Percentiles rank a stretch among this genome's conserved stretches.
phyloP scores from a whole-genome alignment of 2,329 filamentous ascomycete genomes.

The Trichoderma lentiforme region DNA sequence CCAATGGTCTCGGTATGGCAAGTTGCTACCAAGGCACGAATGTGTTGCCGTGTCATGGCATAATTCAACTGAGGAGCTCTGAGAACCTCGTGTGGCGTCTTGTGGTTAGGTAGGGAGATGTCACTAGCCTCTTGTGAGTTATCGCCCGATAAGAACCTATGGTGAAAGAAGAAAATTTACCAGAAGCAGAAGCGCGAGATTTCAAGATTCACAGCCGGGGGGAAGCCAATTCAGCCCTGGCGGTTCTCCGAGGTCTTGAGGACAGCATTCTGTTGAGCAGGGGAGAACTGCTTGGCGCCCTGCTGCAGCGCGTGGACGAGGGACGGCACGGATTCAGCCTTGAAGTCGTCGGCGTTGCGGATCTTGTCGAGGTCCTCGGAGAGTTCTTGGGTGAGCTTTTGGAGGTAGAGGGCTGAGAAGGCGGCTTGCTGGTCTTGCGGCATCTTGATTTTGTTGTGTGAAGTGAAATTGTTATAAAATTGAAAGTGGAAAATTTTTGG shows the following conservation, averaged over 20 bases:
- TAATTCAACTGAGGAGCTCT: not conserved
- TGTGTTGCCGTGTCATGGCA: not conserved
- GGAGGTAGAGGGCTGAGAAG: conserved; percentile 67
- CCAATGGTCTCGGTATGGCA: not conserved
- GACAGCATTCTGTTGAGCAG: conserved; percentile 23
- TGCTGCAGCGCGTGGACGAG: conserved; percentile 67
- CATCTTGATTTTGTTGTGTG: no score
- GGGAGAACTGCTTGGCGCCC: conserved; percentile 59
- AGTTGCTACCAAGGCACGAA: not conserved
- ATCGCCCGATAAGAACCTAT: not conserved
- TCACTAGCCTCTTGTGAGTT: not conserved
- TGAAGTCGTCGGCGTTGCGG: conserved; percentile 67
- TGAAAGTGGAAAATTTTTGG: not conserved
- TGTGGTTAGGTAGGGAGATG: not conserved
- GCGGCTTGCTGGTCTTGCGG: not conserved
- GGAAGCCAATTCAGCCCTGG: not conserved
- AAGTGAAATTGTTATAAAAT: not conserved
- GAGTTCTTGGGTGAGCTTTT: conserved; percentile 66
- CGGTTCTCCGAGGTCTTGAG: not conserved
- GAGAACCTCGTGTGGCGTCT: not conserved
- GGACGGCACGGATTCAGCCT: conserved; percentile 59
- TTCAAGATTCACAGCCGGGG: not conserved
- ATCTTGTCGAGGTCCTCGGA: conserved; percentile 71
- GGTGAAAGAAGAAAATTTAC: not conserved
- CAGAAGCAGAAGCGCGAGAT: not conserved